A percentile compares a stretch with the other conserved stretches of the same genome.
Evolutionary conservation across 768 basidiomycete genomes (phyloP).

Genomic region (Trametes cubensis): DNA sequence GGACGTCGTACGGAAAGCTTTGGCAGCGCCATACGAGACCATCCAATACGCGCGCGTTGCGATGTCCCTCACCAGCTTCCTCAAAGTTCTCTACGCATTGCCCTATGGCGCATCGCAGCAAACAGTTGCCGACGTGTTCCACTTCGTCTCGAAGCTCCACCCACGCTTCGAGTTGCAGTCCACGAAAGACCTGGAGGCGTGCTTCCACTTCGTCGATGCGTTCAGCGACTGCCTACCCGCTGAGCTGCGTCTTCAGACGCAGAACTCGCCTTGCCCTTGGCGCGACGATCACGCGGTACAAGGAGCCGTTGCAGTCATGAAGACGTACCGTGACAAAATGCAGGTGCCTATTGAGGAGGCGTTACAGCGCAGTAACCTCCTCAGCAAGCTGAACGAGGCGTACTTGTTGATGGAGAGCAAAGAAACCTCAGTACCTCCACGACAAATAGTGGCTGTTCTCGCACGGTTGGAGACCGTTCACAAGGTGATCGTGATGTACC

Average conservation of each 20-base stretch:
- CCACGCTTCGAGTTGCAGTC: constrained; percentile 45
- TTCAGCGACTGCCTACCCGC: constrained; percentile 43
- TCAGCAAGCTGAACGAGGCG: constrained; percentile 46
- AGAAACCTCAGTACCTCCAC: background rate
- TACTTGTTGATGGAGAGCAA: constrained; percentile 38
- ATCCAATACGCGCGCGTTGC: constrained; percentile 57
- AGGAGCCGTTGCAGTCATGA: constrained; percentile 44
- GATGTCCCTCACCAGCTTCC: constrained; percentile 31
- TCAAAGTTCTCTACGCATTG: constrained; percentile 41
- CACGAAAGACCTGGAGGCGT: constrained; percentile 29
- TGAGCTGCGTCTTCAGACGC: constrained; percentile 47
- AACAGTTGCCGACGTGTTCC: constrained; percentile 51
- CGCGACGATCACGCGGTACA: constrained; percentile 41
- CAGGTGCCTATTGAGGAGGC: constrained; percentile 46
- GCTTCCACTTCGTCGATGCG: constrained; percentile 49
- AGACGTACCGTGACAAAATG: constrained; percentile 43
- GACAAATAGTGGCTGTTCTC: constrained; percentile 20
- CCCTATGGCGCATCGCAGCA: constrained; percentile 44
- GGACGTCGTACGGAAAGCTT: constrained; percentile 54
- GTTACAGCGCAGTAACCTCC: constrained; percentile 41
- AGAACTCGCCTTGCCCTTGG: constrained; percentile 60
- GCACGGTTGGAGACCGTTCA: constrained; percentile 70
- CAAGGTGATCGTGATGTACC: constrained; percentile 72
- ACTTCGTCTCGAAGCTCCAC: constrained; percentile 50
- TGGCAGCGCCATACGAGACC: constrained; percentile 52